These are phyloP conservation scores for Pleurotus sapidus DNA, from an alignment of 768 basidiomycete species.

Conservation along the genomic window DNA sequence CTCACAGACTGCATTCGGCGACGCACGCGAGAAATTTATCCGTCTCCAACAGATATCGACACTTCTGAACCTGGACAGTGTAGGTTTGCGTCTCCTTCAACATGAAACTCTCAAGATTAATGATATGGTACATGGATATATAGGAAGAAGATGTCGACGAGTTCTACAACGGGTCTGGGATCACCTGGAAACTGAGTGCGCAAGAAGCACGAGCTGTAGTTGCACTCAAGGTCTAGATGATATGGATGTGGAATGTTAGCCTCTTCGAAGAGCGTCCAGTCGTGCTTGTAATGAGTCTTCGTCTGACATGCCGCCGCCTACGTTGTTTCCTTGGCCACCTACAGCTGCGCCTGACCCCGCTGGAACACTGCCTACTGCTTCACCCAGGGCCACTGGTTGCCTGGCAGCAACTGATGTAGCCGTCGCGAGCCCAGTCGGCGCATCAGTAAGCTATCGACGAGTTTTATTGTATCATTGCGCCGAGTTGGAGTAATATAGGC, in stretches of 20 bases:
- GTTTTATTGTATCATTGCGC: slow-evolving; percentile 10
- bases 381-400: slow-evolving; percentile 86
- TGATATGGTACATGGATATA: slow-evolving; percentile 7
- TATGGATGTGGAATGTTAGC: slow-evolving; percentile 36
- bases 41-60: slow-evolving; percentile 93
- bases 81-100: slow-evolving; percentile 29
- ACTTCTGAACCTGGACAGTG: slow-evolving; percentile 82
- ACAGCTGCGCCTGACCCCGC: slow-evolving; percentile 14
- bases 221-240: slow-evolving; percentile 45
- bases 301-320: slow-evolving; percentile 52
- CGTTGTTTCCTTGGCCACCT: slow-evolving; percentile 33
- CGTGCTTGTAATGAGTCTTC: slow-evolving; percentile 94
- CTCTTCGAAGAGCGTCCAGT: slow-evolving; percentile 82
- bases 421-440: slow-evolving; percentile 70
- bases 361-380: slow-evolving; percentile 39
- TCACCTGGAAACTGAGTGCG: slow-evolving; percentile 79
- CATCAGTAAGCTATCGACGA: slow-evolving; percentile 67
- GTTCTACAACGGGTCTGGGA: slow-evolving; percentile 91
- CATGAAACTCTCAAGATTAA: background rate
- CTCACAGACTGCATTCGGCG: slow-evolving; percentile 86
- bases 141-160: slow-evolving; percentile 95
- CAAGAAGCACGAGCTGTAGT: slow-evolving; percentile 75
- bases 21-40: slow-evolving; percentile 88
- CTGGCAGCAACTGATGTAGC: slow-evolving; percentile 57
- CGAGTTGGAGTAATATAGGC: background rate